Base-by-base conservation (phyloP, 2,329 filamentous ascomycete genomes). In the Penicillium sp. region DNA sequence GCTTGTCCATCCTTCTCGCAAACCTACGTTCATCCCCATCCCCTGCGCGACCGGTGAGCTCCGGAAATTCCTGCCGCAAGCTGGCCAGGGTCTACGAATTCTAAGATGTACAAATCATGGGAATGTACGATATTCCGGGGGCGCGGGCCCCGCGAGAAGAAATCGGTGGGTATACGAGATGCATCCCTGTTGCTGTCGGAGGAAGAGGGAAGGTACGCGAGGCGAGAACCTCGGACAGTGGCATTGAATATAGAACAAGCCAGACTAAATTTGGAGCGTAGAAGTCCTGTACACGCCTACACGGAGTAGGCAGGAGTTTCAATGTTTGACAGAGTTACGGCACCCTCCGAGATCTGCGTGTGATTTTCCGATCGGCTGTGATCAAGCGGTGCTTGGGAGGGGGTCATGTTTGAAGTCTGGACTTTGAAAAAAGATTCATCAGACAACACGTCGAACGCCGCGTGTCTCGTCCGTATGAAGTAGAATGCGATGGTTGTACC, bases 331-430 rank as follows among this genome's bases (percentile, higher is more conserved):
- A 43, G 51, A 36, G 37, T 22, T 49, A 37, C 46, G 46, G 59
- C 56, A 59, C 47, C 50, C 52, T 31, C 59, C 59, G 52, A 55
- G 19, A 37, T 44, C 49, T 50, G 43, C 16, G 35, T 58, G 47
- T 60, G 50, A 44, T 46, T 54, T 46, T 46, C 52, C 31, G 35
- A 54, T 46, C 55, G 49, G 50, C 39, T 22, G 50, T 33, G 52
- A 46, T 46, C 16, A 19, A 22, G 9, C 11, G 18, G 18, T 43
- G 13, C 40, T 24, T 6, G 40, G 19, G 13, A 11, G 40, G 14
- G 22, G 43, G 31, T 46, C 43, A 14, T 31, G 31, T 31, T 31
- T 31, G 31, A 31, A 10, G 31, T 31, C 9, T 9, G 31, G 7
- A 10, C 31, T 14, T 46, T 27, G 7, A 7, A 16, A 46, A 31